Base-by-base conservation (phyloP, 2,329 filamentous ascomycete genomes). In the Periconia macrospinosa region DNA sequence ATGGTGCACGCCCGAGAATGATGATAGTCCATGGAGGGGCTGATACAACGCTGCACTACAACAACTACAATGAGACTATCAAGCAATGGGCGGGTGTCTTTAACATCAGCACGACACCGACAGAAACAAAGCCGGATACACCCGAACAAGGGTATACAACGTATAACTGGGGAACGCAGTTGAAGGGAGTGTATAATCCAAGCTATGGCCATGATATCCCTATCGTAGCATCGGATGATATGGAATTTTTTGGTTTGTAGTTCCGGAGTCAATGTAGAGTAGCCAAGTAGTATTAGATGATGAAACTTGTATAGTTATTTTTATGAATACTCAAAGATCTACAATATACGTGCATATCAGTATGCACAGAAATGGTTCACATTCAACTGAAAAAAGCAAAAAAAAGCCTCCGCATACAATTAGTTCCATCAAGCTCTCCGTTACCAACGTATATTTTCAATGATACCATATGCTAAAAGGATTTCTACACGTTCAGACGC, bases 1-100 rank as follows among this genome's bases (percentile, higher is more conserved):
- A 64, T 6, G 82, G 82, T 9, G 40, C 73, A 0, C 75, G 81
- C 2, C 82, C 83, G 2, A 78, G 75, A 57, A 82, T 86, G 78
- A 81, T 83, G 63, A 77, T 85, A 61, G 86, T 82, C 69, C 83
- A 86, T 63, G 83, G 83, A 47, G 78, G 76, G 42, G 70, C 69
- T 1, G 83, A 86, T 62, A 67, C 67, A 3, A 82, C 77, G 1
- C 72, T 86, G 14, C 71, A 72, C 49, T 78, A 78, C 3, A 75
- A 78, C 57, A 85, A 85, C 70, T 84, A 83, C 66, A 68, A 82
- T 43, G 84, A 86, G 73, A 80, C 80, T 2, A 67, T 68, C 56
- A 72, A 72, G 55, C 59, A 73, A 50, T 70, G 66, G 66, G 58
- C 65, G 9, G 66, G 65, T 50, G 67, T 73, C 6, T 71, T 69